Evolutionary conservation across 2,329 filamentous ascomycete species (phyloP), one percentile per base, ranked within the genome.

Genomic region (Coniochaeta sp.): DNA sequence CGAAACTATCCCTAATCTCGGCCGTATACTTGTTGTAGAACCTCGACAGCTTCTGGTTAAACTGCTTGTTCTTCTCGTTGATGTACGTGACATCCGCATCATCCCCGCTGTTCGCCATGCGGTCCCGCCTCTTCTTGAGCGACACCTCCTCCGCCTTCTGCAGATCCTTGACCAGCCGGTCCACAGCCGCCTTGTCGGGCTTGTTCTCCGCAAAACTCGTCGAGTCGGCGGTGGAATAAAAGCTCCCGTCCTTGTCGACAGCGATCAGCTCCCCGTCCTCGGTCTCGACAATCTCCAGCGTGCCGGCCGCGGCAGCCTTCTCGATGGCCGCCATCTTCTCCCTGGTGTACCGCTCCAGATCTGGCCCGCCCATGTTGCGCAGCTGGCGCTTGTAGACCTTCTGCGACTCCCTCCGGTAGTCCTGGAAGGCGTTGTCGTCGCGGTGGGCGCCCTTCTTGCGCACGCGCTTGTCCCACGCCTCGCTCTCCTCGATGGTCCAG

Each of bases 51-150:
- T 99, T 98, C 79, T 96, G 88, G 85, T 99, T 99, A 80, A 99
- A 99, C 81, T 97, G 92, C 82, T 98, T 98, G 82, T 99, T 99
- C 88, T 99, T 97, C 77, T 97, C 92, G 77, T 99, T 99, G 84
- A 99, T 99, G 76, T 96, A 98, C 8, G 93, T 98, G 68, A 98
- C 90, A 74, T 99, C 95, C 31, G 86, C 89, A 56, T 93, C 90
- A 64, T 96, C 92, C 61, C 93, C 91, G 64, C 88, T 89, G 72
- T 87, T 84, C 14, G 85, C 84, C 72, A 89, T 86, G 59, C 92
- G 83, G 65, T 96, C 91, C 72, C 85, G 87, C 68, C 92, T 83
- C 79, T 96, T 96, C 82, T 93, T 96, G 70, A 96, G 71, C 58
- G 92, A 82, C 58, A 87, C 83, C 68, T 96, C 92, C 76, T 99